Base-by-base conservation (phyloP, 2,329 filamentous ascomycete species). In the Graphiopsis chlorocephala region DNA sequence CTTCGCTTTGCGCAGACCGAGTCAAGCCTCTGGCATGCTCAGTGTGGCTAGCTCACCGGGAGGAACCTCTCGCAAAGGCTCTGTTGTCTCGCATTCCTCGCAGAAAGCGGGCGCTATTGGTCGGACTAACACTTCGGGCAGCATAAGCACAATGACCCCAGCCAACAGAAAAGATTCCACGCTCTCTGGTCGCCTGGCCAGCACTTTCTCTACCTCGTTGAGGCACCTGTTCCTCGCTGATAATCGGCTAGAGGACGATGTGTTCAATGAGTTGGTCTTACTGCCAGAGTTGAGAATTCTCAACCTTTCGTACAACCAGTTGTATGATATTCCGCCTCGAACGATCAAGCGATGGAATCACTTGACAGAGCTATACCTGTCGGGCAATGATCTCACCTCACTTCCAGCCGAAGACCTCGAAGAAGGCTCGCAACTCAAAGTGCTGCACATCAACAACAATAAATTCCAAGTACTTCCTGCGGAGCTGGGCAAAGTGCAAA, bases 401-500 rank as follows among this genome's bases (percentile, higher is more conserved):
- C 80, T 99, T 45, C 95, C 95, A 2, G 92, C 93, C 0, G 95
- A 99, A 77, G 95, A 99, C 72, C 82, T 99, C 53, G 94, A 97
- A 77, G 92, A 97, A 74, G 89, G 90, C 66, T 93, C 91, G 72
- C 86, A 92, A 60, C 83, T 99, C 45, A 93, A 95, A 75, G 88
- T 96, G 4, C 85, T 99, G 7, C 93, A 98, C 76, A 91, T 99
- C 79, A 99, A 99, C 79, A 91, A 90, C 75, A 99, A 99, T 81
- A 95, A 96, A 75, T 99, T 99, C 75, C 96, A 96, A 71, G 96
- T 96, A 35, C 83, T 99, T 23, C 95, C 95, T 2, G 95, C 95
- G 10, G 95, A 99, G 75, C 89, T 99, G 57, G 96, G 93, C 67
- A 92, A 97, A 76, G 92, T 97, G 52, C 91, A 93, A 78, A 95